Percentiles rank a stretch among this genome's conserved stretches.
phyloP scores from a whole-genome alignment of 345 rosid species.

The Luvunga scandens region DNA sequence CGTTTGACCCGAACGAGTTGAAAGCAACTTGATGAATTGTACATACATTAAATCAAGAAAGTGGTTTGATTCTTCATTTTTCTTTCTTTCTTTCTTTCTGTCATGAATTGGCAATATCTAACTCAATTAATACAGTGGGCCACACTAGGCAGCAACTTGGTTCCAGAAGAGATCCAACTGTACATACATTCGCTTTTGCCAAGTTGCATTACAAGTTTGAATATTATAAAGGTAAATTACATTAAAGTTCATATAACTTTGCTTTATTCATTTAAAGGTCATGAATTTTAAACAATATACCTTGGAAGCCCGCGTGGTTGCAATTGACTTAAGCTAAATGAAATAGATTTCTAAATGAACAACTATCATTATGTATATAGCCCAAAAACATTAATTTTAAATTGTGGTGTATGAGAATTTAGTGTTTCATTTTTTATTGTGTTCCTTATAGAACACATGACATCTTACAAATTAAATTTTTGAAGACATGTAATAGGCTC shows the following conservation, averaged over 20 bases:
- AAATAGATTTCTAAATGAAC: too few species aligned
- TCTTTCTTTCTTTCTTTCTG: too few species aligned
- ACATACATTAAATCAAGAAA: too few species aligned
- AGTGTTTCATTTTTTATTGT: too few species aligned
- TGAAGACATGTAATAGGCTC: too few species aligned
- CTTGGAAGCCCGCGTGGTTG: background rate
- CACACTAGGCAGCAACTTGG: background rate
- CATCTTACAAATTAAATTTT: too few species aligned
- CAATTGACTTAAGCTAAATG: too few species aligned
- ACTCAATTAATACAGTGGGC: background rate
- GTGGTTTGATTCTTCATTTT: too few species aligned
- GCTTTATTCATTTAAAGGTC: background rate
- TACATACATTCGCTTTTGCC: background rate
- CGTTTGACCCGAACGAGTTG: background rate
- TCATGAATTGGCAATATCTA: too few species aligned
- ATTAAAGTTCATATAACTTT: background rate
- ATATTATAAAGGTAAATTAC: background rate
- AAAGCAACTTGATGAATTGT: background rate
- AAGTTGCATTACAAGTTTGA: background rate
- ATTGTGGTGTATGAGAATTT: too few species aligned
- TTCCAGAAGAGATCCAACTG: background rate
- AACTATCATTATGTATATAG: too few species aligned
- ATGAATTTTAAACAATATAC: background rate
- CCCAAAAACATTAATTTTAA: too few species aligned
- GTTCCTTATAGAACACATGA: accelerated